These are phyloP conservation scores for Metrosideros polymorpha DNA, from an alignment of 441 rosid genomes.

Conservation along the genomic window DNA sequence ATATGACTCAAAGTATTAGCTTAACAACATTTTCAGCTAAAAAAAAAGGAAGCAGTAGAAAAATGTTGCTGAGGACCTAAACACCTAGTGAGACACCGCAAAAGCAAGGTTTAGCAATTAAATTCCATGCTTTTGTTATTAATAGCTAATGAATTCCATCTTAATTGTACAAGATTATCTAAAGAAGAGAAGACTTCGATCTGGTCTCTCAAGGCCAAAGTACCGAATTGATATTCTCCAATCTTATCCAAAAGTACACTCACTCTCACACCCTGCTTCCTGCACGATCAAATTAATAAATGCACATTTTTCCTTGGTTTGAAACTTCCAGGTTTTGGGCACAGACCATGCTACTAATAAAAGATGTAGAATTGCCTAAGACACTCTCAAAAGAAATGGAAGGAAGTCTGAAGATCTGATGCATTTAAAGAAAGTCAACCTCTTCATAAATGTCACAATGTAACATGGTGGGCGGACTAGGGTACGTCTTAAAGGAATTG, in stretches of 20 bases:
- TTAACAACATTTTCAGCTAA: not conserved
- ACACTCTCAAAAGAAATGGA: not conserved
- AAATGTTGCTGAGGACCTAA: not conserved
- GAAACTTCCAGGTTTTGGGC: not conserved
- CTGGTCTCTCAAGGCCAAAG: not conserved
- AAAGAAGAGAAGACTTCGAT: not conserved
- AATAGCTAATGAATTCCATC: not conserved
- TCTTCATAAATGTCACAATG: not conserved
- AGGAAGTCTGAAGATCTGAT: not conserved
- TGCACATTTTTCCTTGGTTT: not conserved
- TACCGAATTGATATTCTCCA: not conserved
- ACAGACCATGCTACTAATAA: not conserved
- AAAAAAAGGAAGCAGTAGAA: not conserved
- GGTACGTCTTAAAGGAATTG: not conserved
- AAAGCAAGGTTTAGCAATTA: not conserved
- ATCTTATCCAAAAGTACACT: not conserved
- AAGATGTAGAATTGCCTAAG: not conserved
- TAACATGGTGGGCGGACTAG: not conserved
- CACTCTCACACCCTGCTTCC: not conserved
- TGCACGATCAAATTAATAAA: not conserved
- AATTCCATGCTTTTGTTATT: not conserved
- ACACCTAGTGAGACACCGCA: not conserved
- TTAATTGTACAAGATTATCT: not conserved
- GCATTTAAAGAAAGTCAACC: not conserved
- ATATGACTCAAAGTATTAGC: not conserved